These are phyloP conservation scores for Drosera spatulata DNA, from an alignment of 179 eudicot genomes.

Conservation along the genomic window DNA sequence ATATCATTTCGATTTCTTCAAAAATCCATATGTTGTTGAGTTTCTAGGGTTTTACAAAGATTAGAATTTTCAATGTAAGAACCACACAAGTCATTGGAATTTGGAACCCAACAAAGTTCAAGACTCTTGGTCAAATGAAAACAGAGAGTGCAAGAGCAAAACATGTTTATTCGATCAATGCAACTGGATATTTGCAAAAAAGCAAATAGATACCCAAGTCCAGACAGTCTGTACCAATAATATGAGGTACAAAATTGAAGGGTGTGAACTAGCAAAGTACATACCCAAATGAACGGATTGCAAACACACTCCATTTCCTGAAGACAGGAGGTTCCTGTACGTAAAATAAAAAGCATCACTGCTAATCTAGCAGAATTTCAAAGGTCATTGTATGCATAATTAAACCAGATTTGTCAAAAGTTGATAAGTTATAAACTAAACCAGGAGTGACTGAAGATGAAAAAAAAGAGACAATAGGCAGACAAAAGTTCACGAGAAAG, in stretches of 20 bases:
- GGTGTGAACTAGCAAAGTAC: slow-evolving; percentile 7
- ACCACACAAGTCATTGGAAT: too few relatives aligned
- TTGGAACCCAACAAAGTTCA: neutral
- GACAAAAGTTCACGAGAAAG: too few relatives aligned
- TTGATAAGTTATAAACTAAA: too few relatives aligned
- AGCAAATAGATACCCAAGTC: neutral
- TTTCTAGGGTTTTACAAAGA: too few relatives aligned
- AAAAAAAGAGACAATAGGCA: too few relatives aligned
- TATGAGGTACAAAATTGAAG: slow-evolving; percentile 1
- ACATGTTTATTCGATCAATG: neutral
- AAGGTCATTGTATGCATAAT: neutral
- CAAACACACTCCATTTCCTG: slow-evolving; percentile 63
- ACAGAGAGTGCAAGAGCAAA: neutral
- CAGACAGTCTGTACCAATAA: neutral
- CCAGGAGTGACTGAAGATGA: too few relatives aligned
- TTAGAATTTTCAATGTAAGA: too few relatives aligned
- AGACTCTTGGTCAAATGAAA: neutral
- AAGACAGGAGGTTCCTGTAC: slow-evolving; percentile 68
- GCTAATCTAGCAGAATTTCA: neutral
- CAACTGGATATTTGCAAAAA: neutral
- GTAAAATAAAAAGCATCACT: slow-evolving; percentile 5
- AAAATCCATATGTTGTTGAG: too few relatives aligned
- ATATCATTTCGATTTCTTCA: too few relatives aligned
- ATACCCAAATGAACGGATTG: slow-evolving; percentile 63
- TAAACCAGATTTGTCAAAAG: too few relatives aligned